Conservation (phyloP, 1,284 basidiomycete genomes). For the Naganishia sp. region DNA sequence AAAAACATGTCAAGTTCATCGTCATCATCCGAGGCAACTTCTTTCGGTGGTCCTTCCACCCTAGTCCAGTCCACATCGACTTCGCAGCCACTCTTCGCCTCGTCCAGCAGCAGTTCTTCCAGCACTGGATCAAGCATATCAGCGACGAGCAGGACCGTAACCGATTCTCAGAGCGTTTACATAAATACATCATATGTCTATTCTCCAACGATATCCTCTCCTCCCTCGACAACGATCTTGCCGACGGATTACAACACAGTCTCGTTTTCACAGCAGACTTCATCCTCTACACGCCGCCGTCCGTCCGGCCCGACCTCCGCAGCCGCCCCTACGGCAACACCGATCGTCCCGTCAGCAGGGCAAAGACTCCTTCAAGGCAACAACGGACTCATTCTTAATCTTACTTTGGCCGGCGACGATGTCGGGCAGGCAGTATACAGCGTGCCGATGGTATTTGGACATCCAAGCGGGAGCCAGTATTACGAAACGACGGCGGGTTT, state of each 20-base stretch:
- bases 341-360: constrained; percentile 23
- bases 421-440: constrained; percentile 27
- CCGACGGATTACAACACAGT: not conserved
- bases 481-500: not conserved
- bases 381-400: constrained; percentile 32
- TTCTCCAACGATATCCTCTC: constrained; percentile 2
- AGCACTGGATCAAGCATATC: not conserved
- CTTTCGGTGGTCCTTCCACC: not conserved
- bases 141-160: not conserved
- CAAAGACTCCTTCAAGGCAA: constrained; percentile 26
- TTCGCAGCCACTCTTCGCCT: not conserved
- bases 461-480: constrained; percentile 14
- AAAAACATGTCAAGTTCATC: constrained; percentile 2
- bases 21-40: not conserved
- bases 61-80: not conserved
- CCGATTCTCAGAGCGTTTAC: constrained; percentile 15
- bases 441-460: constrained; percentile 30
- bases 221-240: not conserved
- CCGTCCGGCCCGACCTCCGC: constrained; percentile 5
- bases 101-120: not conserved
- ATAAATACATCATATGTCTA: constrained; percentile 25
- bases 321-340: constrained; percentile 3
- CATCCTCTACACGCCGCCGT: not conserved
- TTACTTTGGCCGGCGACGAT: constrained; percentile 29
- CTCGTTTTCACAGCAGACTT: not conserved